A percentile compares a stretch with the other conserved stretches of the same genome.
Evolutionary conservation across 768 basidiomycete genomes (phyloP).

Genomic region (Galerina marginata): DNA sequence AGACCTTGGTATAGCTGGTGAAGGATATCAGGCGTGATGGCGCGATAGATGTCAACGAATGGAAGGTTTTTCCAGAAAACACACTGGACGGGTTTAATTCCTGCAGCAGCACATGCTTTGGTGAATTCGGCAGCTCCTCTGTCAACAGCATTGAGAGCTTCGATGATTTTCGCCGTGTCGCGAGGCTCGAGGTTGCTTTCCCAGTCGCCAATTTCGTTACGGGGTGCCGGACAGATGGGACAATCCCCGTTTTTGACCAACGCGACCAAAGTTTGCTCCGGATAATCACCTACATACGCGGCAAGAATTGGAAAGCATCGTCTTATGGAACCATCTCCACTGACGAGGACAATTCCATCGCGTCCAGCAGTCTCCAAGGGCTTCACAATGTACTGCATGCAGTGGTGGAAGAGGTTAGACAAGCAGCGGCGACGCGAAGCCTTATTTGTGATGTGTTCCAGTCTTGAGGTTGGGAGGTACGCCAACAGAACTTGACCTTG

Average conservation of each 20-base stretch:
- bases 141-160: background rate
- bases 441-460: slow-evolving; percentile 32
- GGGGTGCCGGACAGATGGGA: slow-evolving; percentile 11
- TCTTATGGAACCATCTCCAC: slow-evolving; percentile 40
- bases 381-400: slow-evolving; percentile 34
- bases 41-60: slow-evolving; percentile 42
- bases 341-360: slow-evolving; percentile 25
- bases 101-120: background rate
- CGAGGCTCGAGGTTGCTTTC: background rate
- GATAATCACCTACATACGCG: slow-evolving; percentile 44
- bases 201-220: background rate
- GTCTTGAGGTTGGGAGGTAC: slow-evolving; percentile 25
- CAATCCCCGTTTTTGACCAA: slow-evolving; percentile 31
- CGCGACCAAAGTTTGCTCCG: slow-evolving; percentile 46
- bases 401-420: slow-evolving; percentile 43
- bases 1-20: slow-evolving; percentile 56
- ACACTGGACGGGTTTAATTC: slow-evolving; percentile 25
- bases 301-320: slow-evolving; percentile 45
- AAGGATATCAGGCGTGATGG: slow-evolving; percentile 51
- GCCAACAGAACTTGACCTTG: slow-evolving; percentile 12
- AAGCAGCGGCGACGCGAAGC: slow-evolving; percentile 20
- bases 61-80: slow-evolving; percentile 52
- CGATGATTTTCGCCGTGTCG: background rate
- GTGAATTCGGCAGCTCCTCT: background rate
- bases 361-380: slow-evolving; percentile 30